A percentile compares a stretch with the other conserved stretches of the same genome.
Evolutionary conservation across 768 basidiomycete species (phyloP).

Genomic region (Pluteus cervinus): DNA sequence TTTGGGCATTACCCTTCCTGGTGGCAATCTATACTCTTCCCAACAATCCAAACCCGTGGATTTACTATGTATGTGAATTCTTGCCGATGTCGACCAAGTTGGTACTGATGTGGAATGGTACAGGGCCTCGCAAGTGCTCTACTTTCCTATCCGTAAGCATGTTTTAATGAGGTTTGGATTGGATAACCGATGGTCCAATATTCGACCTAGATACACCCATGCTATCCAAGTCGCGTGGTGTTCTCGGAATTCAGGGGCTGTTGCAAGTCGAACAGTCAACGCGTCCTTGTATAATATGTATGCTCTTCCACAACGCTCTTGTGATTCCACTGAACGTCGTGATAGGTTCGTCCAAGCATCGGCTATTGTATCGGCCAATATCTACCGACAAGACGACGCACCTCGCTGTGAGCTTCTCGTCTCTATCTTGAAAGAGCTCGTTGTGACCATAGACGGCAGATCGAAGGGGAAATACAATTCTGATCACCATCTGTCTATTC

Average conservation of each 20-base stretch:
- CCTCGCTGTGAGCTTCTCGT: conserved; percentile 39
- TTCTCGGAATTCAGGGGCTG: conserved; percentile 53
- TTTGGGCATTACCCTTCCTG: conserved; percentile 60
- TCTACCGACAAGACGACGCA: conserved; percentile 54
- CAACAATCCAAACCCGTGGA: conserved; percentile 43
- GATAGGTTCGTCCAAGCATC: conserved; percentile 23
- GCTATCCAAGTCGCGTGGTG: conserved; percentile 55
- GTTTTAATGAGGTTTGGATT: conserved; percentile 10
- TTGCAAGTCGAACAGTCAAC: conserved; percentile 54
- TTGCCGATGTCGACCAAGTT: not conserved
- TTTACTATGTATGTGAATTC: conserved; percentile 38
- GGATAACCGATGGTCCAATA: too few relatives aligned
- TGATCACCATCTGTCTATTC: conserved; percentile 47
- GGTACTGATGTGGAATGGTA: not conserved
- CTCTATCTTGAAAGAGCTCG: not conserved
- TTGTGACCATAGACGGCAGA: conserved; percentile 27
- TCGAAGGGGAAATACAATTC: conserved; percentile 47
- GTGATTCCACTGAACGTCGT: not conserved
- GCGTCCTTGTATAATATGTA: conserved; percentile 56
- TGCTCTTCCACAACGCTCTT: conserved; percentile 2
- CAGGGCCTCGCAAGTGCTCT: conserved; percentile 39
- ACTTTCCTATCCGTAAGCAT: conserved; percentile 34
- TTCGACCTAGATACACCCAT: conserved; percentile 43
- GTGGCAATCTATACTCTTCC: conserved; percentile 48
- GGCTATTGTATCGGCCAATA: conserved; percentile 41